Conservation (phyloP, 441 rosid genomes). For the Gossypium gossypioides region DNA sequence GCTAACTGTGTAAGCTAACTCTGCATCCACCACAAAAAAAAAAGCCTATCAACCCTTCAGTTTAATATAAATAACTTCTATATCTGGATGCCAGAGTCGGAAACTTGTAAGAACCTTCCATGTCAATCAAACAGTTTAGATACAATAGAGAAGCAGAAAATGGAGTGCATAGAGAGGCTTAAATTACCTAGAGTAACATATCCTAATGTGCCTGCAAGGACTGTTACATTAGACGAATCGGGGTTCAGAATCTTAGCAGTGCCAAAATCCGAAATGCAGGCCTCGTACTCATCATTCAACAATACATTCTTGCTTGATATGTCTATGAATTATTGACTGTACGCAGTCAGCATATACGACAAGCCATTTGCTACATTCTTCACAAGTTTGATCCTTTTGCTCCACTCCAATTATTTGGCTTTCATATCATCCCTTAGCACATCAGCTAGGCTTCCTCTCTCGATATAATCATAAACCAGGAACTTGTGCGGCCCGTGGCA, state of each 20-base stretch:
- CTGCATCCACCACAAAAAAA: neutral
- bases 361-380: slow-evolving; percentile 49
- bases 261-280: neutral
- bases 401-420: neutral
- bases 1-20: neutral
- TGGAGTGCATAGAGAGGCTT: neutral
- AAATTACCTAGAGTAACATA: neutral
- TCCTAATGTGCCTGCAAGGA: neutral
- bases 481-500: neutral
- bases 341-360: slow-evolving; percentile 52
- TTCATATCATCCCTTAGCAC: neutral
- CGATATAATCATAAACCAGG: neutral
- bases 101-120: too few relatives aligned
- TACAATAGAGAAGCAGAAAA: neutral
- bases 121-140: neutral
- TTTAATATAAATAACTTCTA: neutral
- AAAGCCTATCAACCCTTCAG: neutral
- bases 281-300: neutral
- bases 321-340: slow-evolving; percentile 46
- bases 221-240: neutral
- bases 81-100: neutral
- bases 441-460: neutral
- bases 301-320: slow-evolving; percentile 20
- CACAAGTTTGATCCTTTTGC: slow-evolving; percentile 29
- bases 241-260: neutral